Conservation (phyloP, 1,139 yeast genomes). For the Candida sanyaensis region DNA sequence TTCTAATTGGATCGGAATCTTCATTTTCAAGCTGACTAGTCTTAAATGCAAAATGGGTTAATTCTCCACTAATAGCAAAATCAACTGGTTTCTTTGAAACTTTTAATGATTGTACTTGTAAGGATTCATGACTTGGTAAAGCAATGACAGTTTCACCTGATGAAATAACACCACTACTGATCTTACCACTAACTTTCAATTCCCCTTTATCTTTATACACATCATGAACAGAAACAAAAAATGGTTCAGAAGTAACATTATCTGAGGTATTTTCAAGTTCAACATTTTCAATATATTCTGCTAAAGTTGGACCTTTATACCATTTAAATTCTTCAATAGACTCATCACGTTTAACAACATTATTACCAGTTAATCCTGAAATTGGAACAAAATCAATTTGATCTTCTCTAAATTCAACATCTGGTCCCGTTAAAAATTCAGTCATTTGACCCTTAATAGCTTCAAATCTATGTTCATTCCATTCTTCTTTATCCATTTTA, state of each 20-base stretch:
- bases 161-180: constrained; percentile 74
- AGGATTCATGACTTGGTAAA: constrained; percentile 50
- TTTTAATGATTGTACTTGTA: constrained; percentile 36
- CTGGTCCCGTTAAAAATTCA: constrained; percentile 54
- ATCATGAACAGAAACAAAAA: constrained; percentile 55
- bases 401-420: constrained; percentile 56
- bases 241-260: constrained; percentile 34
- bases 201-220: constrained; percentile 32
- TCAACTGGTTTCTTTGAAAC: constrained; percentile 28
- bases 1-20: constrained; percentile 48
- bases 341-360: constrained; percentile 56
- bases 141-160: constrained; percentile 70
- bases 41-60: constrained; percentile 60
- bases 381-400: constrained; percentile 76
- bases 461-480: constrained; percentile 67
- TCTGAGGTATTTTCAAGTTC: constrained; percentile 21
- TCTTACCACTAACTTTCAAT: constrained; percentile 64
- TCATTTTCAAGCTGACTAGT: constrained; percentile 44
- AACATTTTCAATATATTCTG: constrained; percentile 53
- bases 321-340: constrained; percentile 43
- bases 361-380: constrained; percentile 83
- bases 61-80: constrained; percentile 71
- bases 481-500: constrained; percentile 78
- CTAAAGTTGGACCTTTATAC: constrained; percentile 69
- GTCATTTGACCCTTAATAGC: constrained; percentile 60